These are phyloP conservation scores for Pseudozyma tsukubaensis DNA, from an alignment of 1,284 basidiomycete genomes.

Conservation along the genomic window DNA sequence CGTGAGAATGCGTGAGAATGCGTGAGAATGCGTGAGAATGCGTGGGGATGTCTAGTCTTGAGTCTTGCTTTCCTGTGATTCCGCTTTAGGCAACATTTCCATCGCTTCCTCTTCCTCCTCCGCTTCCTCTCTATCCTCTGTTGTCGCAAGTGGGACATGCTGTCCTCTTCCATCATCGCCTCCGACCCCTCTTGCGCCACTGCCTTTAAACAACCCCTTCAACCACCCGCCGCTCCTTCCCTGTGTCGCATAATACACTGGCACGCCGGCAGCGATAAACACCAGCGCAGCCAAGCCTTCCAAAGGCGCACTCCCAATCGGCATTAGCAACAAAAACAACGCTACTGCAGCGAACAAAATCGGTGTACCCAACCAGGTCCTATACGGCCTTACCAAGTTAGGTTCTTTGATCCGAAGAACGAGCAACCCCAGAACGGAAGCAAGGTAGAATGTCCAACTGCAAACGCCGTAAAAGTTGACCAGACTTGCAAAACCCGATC, in stretches of 20 bases:
- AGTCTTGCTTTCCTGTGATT: background rate
- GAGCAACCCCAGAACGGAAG: constrained; percentile 79
- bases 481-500: constrained; percentile 70
- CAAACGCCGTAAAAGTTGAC: constrained; percentile 72
- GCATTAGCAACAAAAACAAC: constrained; percentile 92
- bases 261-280: constrained; percentile 60
- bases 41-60: background rate
- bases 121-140: constrained; percentile 9
- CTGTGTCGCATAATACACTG: constrained; percentile 63
- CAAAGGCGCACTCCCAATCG: constrained; percentile 88
- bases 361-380: constrained; percentile 88
- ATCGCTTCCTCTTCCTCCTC: constrained; percentile 51
- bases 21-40: background rate
- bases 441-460: constrained; percentile 63
- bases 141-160: constrained; percentile 29
- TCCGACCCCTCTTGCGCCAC: background rate
- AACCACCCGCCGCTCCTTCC: constrained; percentile 9
- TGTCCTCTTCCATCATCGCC: constrained; percentile 26
- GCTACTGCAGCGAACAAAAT: constrained; percentile 90
- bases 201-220: constrained; percentile 6
- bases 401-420: constrained; percentile 92
- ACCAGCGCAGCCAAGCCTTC: constrained; percentile 71
- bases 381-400: constrained; percentile 76
- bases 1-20: background rate
- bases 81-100: constrained; percentile 52